Evolutionary conservation across 805 yeast species (phyloP).

Genomic region (Wickerhamiella parazyma): DNA sequence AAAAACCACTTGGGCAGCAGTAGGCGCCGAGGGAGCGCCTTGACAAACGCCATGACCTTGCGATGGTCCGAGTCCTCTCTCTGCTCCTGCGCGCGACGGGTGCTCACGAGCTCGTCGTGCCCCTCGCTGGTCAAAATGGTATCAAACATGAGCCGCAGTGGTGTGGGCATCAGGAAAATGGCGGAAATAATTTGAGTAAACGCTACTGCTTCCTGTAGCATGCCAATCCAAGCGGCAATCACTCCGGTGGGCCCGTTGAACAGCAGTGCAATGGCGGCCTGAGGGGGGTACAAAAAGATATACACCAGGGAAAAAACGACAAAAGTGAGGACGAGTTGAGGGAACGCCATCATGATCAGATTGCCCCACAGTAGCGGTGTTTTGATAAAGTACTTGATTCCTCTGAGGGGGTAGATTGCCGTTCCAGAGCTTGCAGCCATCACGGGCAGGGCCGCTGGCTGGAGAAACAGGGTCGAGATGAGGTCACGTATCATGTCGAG

Average conservation of each 20-base stretch:
- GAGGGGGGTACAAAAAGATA: slow-evolving; percentile 32
- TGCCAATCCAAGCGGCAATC: slow-evolving; percentile 32
- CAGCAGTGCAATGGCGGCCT: slow-evolving; percentile 31
- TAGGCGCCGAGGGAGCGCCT: slow-evolving; percentile 27
- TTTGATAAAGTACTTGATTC: slow-evolving; percentile 30
- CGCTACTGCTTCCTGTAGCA: slow-evolving; percentile 32
- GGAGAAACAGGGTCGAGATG: slow-evolving; percentile 7
- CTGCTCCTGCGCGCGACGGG: slow-evolving; percentile 26
- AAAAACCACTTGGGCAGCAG: slow-evolving; percentile 32
- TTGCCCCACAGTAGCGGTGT: slow-evolving; percentile 37
- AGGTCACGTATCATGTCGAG: slow-evolving; percentile 2
- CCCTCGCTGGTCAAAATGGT: slow-evolving; percentile 34
- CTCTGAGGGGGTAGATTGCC: slow-evolving; percentile 28
- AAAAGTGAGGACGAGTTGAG: slow-evolving; percentile 32
- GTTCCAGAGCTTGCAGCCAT: slow-evolving; percentile 20
- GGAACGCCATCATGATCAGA: slow-evolving; percentile 32
- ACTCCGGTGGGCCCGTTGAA: slow-evolving; percentile 41
- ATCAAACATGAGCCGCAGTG: slow-evolving; percentile 37
- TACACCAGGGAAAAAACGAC: slow-evolving; percentile 29
- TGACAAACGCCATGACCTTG: slow-evolving; percentile 25
- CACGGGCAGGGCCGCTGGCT: slow-evolving; percentile 20
- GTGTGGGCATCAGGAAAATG: slow-evolving; percentile 34
- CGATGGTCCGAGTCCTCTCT: slow-evolving; percentile 26
- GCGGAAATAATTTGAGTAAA: slow-evolving; percentile 33
- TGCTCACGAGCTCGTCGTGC: slow-evolving; percentile 32